Evolutionary conservation across 225 moss, liverwort and hornwort species (phyloP).

Genomic region (Takakia lepidozioides): DNA sequence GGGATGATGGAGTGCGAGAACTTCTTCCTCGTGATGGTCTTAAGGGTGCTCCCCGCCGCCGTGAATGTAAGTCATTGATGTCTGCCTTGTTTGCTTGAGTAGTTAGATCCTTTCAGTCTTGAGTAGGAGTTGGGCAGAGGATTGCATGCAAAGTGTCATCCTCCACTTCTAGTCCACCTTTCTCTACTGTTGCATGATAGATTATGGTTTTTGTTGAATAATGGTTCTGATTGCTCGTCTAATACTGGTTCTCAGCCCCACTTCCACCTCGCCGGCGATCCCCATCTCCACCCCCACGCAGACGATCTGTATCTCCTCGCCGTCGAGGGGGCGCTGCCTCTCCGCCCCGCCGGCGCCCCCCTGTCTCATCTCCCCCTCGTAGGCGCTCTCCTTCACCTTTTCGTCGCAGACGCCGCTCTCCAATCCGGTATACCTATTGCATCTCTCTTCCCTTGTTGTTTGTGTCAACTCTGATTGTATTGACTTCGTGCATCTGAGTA

Average conservation of each 20-base stretch:
- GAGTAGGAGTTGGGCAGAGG: no score
- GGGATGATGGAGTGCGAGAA: slow-evolving; percentile 41
- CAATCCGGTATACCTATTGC: slow-evolving; percentile 40
- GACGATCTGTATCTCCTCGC: slow-evolving; percentile 74
- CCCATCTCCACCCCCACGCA: slow-evolving; percentile 61
- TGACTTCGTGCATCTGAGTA: no score
- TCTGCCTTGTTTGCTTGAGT: no score
- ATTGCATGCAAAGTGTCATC: no score
- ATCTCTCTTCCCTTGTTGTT: no score
- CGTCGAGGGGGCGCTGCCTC: slow-evolving; percentile 44
- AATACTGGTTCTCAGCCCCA: slow-evolving; percentile 35
- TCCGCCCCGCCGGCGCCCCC: slow-evolving; percentile 69
- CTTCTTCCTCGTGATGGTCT: slow-evolving; percentile 52
- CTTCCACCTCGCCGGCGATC: slow-evolving; percentile 58
- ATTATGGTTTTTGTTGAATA: not conserved
- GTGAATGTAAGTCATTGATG: slow-evolving; percentile 41
- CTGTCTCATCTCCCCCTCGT: slow-evolving; percentile 50
- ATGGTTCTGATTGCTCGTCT: no score
- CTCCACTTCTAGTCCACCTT: no score
- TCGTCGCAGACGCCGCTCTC: slow-evolving; percentile 65
- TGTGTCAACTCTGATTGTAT: no score
- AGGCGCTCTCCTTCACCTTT: slow-evolving; percentile 88
- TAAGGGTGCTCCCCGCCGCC: slow-evolving; percentile 60
- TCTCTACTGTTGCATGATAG: not conserved
- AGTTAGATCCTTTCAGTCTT: no score